Base-by-base conservation (phyloP, 768 basidiomycete genomes). In the Rhizopogon salebrosus region DNA sequence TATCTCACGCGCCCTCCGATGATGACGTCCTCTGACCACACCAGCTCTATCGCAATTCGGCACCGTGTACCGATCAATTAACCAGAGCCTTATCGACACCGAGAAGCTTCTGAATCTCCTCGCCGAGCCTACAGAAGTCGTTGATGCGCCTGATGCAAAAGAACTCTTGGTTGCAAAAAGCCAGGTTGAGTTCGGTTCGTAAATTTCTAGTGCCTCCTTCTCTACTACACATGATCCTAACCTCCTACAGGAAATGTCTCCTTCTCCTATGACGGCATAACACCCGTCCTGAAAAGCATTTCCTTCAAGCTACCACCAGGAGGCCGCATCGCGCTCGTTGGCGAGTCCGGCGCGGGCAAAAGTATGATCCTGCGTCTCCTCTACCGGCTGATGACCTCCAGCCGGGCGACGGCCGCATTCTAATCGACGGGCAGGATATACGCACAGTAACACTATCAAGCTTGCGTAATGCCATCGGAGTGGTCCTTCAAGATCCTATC, bases 371-470 rank as follows among this genome's bases (percentile, higher is more conserved):
- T 92, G 50, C 86, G 92, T 16, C 75, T 94, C 27, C 74, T 98
- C 16, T 97, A 92, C 69, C 80, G 94, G 22, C 92, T 98, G 95
- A 98, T 66, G 94, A 98, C 61, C 75, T 93, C 11, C 77, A 80
- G 14, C 80, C 83, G 52, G 92, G 92, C 31, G 79, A 87, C 55
- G 88, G 88, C 14, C 74, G 85, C 37, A 93, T 95, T 58, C 69
- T 84, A 43, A 83, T 95, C 54, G 92, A 97, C 60, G 91, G 87
- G 6, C 79, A 89, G 62, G 90, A 97, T 60, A 88, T 98, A 51
- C 84, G 88, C 27, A 82, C 94, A 54, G 81, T 97, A 8, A 94
- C 92, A 0, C 91, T 95, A 63, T 71, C 77, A 31, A 88, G 85
- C 51, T 70, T 97, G 22, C 78, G 94, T 35, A 79, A 82, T 56